Conservation (phyloP, 2,329 filamentous ascomycete genomes). For the Phialophora macrospora region DNA sequence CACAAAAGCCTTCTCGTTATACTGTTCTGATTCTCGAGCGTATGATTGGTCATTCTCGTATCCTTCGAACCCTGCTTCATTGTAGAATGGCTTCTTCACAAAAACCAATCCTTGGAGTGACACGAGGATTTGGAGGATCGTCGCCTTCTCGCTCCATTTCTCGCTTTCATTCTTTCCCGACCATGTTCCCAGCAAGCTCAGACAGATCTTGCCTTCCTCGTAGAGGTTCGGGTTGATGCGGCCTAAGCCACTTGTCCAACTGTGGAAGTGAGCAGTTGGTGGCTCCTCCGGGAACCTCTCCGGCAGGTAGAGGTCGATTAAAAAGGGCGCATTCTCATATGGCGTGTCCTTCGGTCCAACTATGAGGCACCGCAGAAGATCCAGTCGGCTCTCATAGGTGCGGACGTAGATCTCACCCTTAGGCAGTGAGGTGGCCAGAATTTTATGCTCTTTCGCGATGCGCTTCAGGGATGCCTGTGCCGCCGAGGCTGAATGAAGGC, state of each 20-base stretch:
- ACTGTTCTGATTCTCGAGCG: conserved; percentile 53
- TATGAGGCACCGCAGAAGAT: conserved; percentile 63
- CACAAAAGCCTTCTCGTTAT: conserved; percentile 61
- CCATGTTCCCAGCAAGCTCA: conserved; percentile 66
- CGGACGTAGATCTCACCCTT: conserved; percentile 60
- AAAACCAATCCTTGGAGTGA: conserved; percentile 62
- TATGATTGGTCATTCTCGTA: conserved; percentile 55
- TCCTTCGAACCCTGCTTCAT: conserved; percentile 66
- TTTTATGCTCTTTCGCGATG: conserved; percentile 63
- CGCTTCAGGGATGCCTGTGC: conserved; percentile 50
- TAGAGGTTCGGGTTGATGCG: conserved; percentile 67
- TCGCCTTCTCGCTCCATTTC: conserved; percentile 60
- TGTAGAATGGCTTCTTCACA: conserved; percentile 66
- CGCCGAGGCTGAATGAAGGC: conserved; percentile 42
- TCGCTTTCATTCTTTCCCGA: conserved; percentile 58
- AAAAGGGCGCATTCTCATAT: conserved; percentile 65
- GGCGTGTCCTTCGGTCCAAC: conserved; percentile 64
- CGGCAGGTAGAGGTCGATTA: conserved; percentile 63
- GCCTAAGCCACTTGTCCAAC: conserved; percentile 59
- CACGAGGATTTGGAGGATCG: conserved; percentile 62
- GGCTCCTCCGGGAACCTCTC: conserved; percentile 57
- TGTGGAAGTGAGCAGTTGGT: conserved; percentile 63
- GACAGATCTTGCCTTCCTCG: conserved; percentile 66
- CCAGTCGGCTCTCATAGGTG: conserved; percentile 63
- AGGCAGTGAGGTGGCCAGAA: conserved; percentile 60